Conservation (phyloP, 768 basidiomycete genomes). For the Calocybe indica region DNA sequence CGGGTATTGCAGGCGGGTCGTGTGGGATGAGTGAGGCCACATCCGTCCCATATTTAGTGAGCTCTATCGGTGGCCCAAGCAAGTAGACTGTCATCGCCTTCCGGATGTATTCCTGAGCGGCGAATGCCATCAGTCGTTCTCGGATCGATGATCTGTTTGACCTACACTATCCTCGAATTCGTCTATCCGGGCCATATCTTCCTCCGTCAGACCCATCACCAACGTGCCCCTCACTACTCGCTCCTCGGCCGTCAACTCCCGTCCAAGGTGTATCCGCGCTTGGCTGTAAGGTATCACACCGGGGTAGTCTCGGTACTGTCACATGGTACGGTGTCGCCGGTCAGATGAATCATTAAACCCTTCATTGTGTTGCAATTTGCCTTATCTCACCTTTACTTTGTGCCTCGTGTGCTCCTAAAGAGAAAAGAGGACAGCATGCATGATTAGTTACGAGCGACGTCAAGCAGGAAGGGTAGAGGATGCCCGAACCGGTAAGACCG, state of each 20-base stretch:
- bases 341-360: not conserved
- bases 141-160: slow-evolving; percentile 1
- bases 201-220: slow-evolving; percentile 61
- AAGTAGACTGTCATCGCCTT: slow-evolving; percentile 48
- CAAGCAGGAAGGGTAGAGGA: not conserved
- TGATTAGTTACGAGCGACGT: not conserved
- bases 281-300: slow-evolving; percentile 62
- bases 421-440: slow-evolving; percentile 1
- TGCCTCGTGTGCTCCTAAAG: slow-evolving; percentile 75
- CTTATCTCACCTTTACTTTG: slow-evolving; percentile 52
- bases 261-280: slow-evolving; percentile 40
- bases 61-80: slow-evolving; percentile 35
- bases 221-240: slow-evolving; percentile 72
- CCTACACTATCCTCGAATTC: slow-evolving; percentile 76
- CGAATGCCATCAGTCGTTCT: not conserved
- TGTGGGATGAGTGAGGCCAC: slow-evolving; percentile 32
- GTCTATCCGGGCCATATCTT: slow-evolving; percentile 69
- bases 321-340: not conserved
- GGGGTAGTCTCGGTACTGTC: slow-evolving; percentile 72
- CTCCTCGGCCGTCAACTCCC: slow-evolving; percentile 53
- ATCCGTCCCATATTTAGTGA: slow-evolving; percentile 25
- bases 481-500: slow-evolving; percentile 59
- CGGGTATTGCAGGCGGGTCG: slow-evolving; percentile 35
- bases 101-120: slow-evolving; percentile 65
- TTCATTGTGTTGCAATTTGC: not conserved